Evolutionary conservation across 768 basidiomycete genomes (phyloP), one percentile per base, ranked within the genome.

Genomic region (Amanita pseudoporphyria): DNA sequence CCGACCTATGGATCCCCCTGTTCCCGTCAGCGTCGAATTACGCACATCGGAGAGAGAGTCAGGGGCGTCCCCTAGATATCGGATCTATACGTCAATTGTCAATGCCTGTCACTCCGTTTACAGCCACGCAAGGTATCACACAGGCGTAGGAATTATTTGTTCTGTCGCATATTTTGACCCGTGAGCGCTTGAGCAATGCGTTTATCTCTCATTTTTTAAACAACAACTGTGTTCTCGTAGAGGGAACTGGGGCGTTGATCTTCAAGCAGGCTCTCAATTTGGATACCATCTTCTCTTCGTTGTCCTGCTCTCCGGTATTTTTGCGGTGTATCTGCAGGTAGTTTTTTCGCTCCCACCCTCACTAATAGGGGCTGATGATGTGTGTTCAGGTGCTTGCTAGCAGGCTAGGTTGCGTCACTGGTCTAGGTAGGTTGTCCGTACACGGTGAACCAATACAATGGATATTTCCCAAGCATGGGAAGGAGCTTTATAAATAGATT

Each of bases 91-190:
- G 4, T 43, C 10, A n/a, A 45, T 67, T n/a, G 65, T 61, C 54
- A 52, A 63, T 3, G 58, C 61, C n/a, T 64, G 59, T 16, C 54
- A 53, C 53, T 59, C 59, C 9, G 53, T 74, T 19, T 59, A 67
- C 39, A 70, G 72, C 56, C 85, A 88, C 61, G 66, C 72, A 22
- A 72, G 67, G 49, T 80, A 71, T 56, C 87, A 88, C 61, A 76
- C 78, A 2, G 91, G 91, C 4, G 81, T 89, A 39, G 91, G 91
- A n/a, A 69, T 91, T 41, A 79, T 94, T 21, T 90, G 88, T 54
- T 77, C 86, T 7, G 88, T 93, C 7, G 91, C 90, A 0, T 94
- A 93, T 64, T 87, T 89, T 59, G 87, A 90, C 59, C 88, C 87
- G 81, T 88, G 57, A 60, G n/a, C n/a, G n/a, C n/a, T n/a, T n/a